Evolutionary conservation across 2,329 filamentous ascomycete species (phyloP).

Genomic region (Trichoderma sp.): DNA sequence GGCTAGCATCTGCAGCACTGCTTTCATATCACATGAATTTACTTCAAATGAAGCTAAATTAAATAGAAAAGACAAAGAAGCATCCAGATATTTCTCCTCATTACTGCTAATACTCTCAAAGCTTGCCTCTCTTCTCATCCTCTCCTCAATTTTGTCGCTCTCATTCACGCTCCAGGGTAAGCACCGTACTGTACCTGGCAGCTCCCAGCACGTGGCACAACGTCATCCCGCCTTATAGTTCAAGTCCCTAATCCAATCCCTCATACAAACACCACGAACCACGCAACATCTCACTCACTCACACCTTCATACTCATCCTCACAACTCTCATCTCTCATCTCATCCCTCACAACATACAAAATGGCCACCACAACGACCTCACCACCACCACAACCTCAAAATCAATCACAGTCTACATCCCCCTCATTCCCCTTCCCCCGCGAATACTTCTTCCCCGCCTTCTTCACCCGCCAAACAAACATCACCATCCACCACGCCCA

Average conservation of each 20-base stretch:
- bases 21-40: too few species aligned
- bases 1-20: too few species aligned
- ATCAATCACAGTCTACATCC: not conserved
- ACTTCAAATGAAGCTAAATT: too few species aligned
- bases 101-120: not conserved
- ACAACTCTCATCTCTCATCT: not conserved
- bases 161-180: not conserved
- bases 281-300: not conserved
- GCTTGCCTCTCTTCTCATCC: not conserved
- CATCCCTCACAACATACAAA: too few species aligned
- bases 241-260: not conserved
- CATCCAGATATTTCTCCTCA: not conserved
- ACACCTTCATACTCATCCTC: not conserved
- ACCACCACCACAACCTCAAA: not conserved
- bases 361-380: not conserved
- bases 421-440: constrained; percentile 53
- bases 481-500: constrained; percentile 70
- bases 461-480: constrained; percentile 81
- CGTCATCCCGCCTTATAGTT: constrained; percentile 4
- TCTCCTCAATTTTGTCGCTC: too few species aligned
- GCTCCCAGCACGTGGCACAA: constrained; percentile 2
- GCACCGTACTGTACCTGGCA: not conserved
- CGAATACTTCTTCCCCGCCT: constrained; percentile 75
- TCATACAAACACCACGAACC: not conserved
- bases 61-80: too few species aligned